These are phyloP conservation scores for Bacidia gigantensis DNA, from an alignment of 495 filamentous ascomycete species.

Conservation along the genomic window DNA sequence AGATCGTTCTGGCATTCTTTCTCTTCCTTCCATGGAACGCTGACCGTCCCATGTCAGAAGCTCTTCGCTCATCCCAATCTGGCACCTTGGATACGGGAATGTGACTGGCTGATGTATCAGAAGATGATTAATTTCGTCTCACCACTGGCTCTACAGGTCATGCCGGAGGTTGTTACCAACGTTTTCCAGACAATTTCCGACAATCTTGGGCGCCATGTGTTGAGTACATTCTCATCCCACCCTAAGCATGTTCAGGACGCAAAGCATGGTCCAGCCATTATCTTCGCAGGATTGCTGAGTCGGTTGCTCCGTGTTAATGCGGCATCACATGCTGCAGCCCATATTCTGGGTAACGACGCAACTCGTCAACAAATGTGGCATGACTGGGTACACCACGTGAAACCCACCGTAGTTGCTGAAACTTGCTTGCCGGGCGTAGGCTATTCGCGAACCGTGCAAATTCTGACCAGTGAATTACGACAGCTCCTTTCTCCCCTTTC, in stretches of 20 bases:
- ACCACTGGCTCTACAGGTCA: slow-evolving; percentile 72
- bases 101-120: slow-evolving; percentile 88
- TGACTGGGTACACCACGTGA: slow-evolving; percentile 74
- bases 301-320: slow-evolving; percentile 82
- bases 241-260: slow-evolving; percentile 73
- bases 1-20: slow-evolving; percentile 93
- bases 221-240: slow-evolving; percentile 60
- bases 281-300: slow-evolving; percentile 75
- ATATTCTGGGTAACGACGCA: slow-evolving; percentile 55
- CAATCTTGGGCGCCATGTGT: slow-evolving; percentile 61
- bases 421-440: slow-evolving; percentile 32
- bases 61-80: slow-evolving; percentile 69
- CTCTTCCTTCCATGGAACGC: slow-evolving; percentile 83
- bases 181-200: slow-evolving; percentile 75
- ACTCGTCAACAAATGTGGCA: slow-evolving; percentile 84
- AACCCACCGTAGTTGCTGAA: slow-evolving; percentile 53
- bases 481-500: slow-evolving; percentile 52
- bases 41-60: slow-evolving; percentile 96
- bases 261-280: slow-evolving; percentile 72
- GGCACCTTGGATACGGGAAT: slow-evolving; percentile 86
- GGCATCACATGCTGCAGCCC: slow-evolving; percentile 71
- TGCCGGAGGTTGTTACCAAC: slow-evolving; percentile 69
- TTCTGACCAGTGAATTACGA: slow-evolving; percentile 62
- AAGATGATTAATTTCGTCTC: slow-evolving; percentile 88
- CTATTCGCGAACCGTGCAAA: slow-evolving; percentile 27